Evolutionary conservation across 495 filamentous ascomycete genomes (phyloP).

Genomic region (Xylaria scruposa): DNA sequence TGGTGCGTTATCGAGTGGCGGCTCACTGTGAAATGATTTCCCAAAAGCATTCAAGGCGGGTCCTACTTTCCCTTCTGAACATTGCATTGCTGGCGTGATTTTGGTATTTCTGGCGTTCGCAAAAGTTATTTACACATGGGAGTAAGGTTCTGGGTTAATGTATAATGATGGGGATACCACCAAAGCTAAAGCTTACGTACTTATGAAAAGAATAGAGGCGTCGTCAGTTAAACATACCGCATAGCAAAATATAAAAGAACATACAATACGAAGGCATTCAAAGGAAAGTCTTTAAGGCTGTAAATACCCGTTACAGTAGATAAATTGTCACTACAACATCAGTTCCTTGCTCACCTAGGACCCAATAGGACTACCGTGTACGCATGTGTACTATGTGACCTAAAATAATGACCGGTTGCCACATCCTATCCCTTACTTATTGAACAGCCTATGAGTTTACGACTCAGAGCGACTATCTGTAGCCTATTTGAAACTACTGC

Average conservation of each 20-base stretch:
- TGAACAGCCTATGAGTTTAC: neutral
- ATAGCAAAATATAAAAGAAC: neutral
- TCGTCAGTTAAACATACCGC: neutral
- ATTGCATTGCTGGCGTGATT: constrained; percentile 20
- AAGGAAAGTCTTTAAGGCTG: neutral
- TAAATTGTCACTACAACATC: neutral
- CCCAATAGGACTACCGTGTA: neutral
- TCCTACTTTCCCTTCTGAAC: neutral
- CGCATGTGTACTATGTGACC: neutral
- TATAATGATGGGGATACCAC: neutral
- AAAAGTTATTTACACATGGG: constrained; percentile 10
- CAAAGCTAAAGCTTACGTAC: neutral
- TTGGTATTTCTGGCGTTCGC: constrained; percentile 3
- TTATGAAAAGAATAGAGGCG: constrained; percentile 10
- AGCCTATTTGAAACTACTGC: neutral
- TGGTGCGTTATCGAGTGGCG: constrained; percentile 5
- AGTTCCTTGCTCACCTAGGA: neutral
- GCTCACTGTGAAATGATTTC: neutral
- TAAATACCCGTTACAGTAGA: neutral
- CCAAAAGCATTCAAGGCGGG: constrained; percentile 11
- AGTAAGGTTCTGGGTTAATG: constrained; percentile 1
- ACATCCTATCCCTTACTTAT: neutral
- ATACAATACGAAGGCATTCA: neutral
- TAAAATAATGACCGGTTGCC: neutral
- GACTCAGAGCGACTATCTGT: neutral